Evolutionary conservation across 768 basidiomycete genomes (phyloP).

Genomic region (Russula lepida): DNA sequence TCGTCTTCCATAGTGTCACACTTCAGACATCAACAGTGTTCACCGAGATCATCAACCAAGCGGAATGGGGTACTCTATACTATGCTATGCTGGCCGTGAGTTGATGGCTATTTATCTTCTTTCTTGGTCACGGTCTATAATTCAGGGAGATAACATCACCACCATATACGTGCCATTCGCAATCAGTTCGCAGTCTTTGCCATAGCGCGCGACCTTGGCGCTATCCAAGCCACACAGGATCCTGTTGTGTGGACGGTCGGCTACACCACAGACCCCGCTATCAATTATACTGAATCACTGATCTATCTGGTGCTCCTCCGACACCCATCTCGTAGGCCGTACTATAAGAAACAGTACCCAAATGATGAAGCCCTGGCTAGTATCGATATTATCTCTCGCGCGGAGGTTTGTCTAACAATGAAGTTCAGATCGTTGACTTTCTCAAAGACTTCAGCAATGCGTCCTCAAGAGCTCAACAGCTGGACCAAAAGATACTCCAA

Average conservation of each 20-base stretch:
- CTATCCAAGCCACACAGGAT: constrained; percentile 14
- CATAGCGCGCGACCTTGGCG: constrained; percentile 25
- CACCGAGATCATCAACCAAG: constrained; percentile 16
- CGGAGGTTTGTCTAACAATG: not conserved
- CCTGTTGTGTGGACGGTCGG: constrained; percentile 27
- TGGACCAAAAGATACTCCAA: constrained; percentile 40
- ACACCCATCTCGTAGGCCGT: constrained; percentile 38
- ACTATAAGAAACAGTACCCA: constrained; percentile 33
- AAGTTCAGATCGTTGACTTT: constrained; percentile 35
- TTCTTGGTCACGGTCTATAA: not conserved
- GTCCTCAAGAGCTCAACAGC: constrained; percentile 34
- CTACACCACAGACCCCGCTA: constrained; percentile 24
- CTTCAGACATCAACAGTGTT: constrained; percentile 7
- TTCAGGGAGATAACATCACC: constrained; percentile 14
- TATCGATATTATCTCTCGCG: not conserved
- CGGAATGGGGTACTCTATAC: constrained; percentile 20
- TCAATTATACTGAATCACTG: constrained; percentile 27
- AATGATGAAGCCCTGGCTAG: constrained; percentile 23
- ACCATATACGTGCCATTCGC: constrained; percentile 18
- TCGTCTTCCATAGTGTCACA: constrained; percentile 13
- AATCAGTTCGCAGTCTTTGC: constrained; percentile 22
- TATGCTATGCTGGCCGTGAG: constrained; percentile 18
- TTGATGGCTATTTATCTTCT: not conserved
- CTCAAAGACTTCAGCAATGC: constrained; percentile 39
- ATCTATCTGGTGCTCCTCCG: constrained; percentile 31